A percentile compares a stretch with the other conserved stretches of the same genome.
Evolutionary conservation across 1,284 basidiomycete species (phyloP).

Genomic region (Naganishia liquefaciens): DNA sequence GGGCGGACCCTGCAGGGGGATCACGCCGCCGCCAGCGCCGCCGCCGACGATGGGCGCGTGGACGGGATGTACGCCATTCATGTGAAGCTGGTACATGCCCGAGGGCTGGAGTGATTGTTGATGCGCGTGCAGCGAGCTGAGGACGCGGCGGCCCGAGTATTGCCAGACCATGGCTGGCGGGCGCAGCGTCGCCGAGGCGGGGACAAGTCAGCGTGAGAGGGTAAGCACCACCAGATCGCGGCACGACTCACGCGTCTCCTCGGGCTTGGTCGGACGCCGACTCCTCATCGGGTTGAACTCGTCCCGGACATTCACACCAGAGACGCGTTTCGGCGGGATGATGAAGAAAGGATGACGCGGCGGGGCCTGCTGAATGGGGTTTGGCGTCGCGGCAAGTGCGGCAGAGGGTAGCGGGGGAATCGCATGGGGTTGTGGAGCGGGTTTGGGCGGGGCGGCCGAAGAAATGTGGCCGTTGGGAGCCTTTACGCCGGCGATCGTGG

Average conservation of each 20-base stretch:
- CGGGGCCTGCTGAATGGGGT: slow-evolving; percentile 27
- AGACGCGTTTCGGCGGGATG: slow-evolving; percentile 70
- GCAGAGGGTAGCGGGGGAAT: slow-evolving; percentile 16
- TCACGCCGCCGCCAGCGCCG: no score
- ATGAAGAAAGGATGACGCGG: slow-evolving; percentile 81
- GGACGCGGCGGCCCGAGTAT: slow-evolving; percentile 19
- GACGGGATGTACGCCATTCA: slow-evolving; percentile 11
- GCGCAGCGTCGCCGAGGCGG: background rate
- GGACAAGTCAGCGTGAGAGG: no score
- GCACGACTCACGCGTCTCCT: slow-evolving; percentile 21
- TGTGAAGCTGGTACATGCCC: slow-evolving; percentile 19
- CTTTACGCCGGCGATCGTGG: background rate
- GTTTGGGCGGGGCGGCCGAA: background rate
- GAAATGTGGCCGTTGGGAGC: background rate
- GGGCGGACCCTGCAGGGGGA: background rate
- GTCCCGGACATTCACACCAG: slow-evolving; percentile 76
- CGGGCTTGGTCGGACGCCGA: slow-evolving; percentile 6
- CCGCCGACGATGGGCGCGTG: no score
- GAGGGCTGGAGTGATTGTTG: slow-evolving; percentile 2
- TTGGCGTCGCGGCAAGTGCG: slow-evolving; percentile 2
- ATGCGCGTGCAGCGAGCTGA: slow-evolving; percentile 1
- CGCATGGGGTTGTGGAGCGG: slow-evolving; percentile 8
- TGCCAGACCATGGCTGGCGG: slow-evolving; percentile 20
- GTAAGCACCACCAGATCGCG: no score
- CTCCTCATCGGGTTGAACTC: slow-evolving; percentile 83